phyloP scores from a whole-genome alignment of 768 basidiomycete genomes.

The Crassisporium funariophilum region DNA sequence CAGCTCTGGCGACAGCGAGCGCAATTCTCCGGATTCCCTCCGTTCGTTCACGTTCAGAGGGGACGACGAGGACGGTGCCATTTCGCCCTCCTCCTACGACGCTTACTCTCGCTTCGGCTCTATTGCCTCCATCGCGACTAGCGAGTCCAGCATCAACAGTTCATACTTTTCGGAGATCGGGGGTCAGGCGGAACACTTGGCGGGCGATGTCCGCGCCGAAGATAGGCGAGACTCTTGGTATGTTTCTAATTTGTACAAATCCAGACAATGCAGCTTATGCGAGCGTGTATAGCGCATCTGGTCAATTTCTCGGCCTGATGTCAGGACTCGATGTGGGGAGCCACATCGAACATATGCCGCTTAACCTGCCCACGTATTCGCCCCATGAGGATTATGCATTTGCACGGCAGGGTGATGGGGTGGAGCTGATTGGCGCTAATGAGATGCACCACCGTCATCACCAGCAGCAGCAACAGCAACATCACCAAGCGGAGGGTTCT shows the following conservation, averaged over 20 bases:
- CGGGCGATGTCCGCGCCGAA: slow-evolving; percentile 22
- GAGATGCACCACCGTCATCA: slow-evolving; percentile 12
- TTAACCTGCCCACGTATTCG: slow-evolving; percentile 21
- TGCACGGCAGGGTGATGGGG: slow-evolving; percentile 12
- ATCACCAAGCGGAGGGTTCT: slow-evolving; percentile 14
- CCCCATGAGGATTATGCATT: slow-evolving; percentile 29
- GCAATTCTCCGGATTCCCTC: slow-evolving; percentile 55
- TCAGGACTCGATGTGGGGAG: slow-evolving; percentile 43
- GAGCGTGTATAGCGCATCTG: slow-evolving; percentile 31
- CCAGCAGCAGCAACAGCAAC: slow-evolving; percentile 13
- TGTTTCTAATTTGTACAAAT: slow-evolving; percentile 23
- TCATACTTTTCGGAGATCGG: slow-evolving; percentile 26
- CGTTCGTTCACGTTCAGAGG: slow-evolving; percentile 52
- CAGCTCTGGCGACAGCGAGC: slow-evolving; percentile 51
- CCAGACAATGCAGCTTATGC: slow-evolving; percentile 6
- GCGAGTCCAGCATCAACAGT: slow-evolving; percentile 58
- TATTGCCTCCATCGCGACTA: slow-evolving; percentile 60
- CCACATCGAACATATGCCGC: slow-evolving; percentile 19
- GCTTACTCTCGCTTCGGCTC: slow-evolving; percentile 62
- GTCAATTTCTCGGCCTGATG: slow-evolving; percentile 44
- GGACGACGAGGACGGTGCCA: slow-evolving; percentile 55
- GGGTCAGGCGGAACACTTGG: slow-evolving; percentile 23
- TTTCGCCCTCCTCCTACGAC: slow-evolving; percentile 50
- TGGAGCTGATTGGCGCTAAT: slow-evolving; percentile 13
- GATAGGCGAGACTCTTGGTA: slow-evolving; percentile 47